Percentiles rank a stretch among this genome's conserved stretches.
These are phyloP conservation scores for Alternaria burnsii DNA, from an alignment of 2,329 filamentous ascomycete genomes.

Conservation along the genomic window DNA sequence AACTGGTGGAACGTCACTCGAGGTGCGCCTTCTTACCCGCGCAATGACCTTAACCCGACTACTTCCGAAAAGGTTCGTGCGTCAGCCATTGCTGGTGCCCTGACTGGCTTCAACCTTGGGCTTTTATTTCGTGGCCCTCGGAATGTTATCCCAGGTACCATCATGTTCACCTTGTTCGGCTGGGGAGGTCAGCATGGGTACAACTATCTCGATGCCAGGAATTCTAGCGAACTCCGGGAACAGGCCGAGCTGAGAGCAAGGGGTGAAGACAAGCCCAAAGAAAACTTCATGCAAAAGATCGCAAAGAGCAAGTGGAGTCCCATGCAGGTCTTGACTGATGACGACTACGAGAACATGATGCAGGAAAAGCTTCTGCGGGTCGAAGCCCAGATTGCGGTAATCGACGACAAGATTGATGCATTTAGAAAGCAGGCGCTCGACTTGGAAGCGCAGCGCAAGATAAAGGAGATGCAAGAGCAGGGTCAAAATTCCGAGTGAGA, in stretches of 20 bases:
- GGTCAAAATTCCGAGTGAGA: background rate
- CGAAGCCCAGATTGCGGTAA: conserved; percentile 78
- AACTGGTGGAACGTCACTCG: conserved; percentile 46
- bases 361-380: conserved; percentile 74
- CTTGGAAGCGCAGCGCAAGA: conserved; percentile 22
- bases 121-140: conserved; percentile 59
- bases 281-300: conserved; percentile 59
- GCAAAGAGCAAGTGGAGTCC: conserved; percentile 75
- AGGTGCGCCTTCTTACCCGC: conserved; percentile 29
- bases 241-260: conserved; percentile 42
- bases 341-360: conserved; percentile 76
- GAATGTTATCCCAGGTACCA: conserved; percentile 61
- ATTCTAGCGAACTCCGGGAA: conserved; percentile 47
- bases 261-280: conserved; percentile 43
- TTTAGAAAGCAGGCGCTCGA: conserved; percentile 48
- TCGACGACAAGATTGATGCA: conserved; percentile 76
- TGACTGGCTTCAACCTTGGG: conserved; percentile 66
- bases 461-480: conserved; percentile 15
- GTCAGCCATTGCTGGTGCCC: conserved; percentile 74
- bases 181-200: conserved; percentile 65
- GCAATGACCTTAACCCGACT: conserved; percentile 58
- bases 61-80: conserved; percentile 69
- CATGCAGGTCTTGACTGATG: conserved; percentile 72
- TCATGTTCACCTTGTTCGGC: conserved; percentile 68
- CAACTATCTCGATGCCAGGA: conserved; percentile 61